These are phyloP conservation scores for Rhynchospora tenuis DNA, from an alignment of 176 grass and related monocot genomes.

Conservation along the genomic window DNA sequence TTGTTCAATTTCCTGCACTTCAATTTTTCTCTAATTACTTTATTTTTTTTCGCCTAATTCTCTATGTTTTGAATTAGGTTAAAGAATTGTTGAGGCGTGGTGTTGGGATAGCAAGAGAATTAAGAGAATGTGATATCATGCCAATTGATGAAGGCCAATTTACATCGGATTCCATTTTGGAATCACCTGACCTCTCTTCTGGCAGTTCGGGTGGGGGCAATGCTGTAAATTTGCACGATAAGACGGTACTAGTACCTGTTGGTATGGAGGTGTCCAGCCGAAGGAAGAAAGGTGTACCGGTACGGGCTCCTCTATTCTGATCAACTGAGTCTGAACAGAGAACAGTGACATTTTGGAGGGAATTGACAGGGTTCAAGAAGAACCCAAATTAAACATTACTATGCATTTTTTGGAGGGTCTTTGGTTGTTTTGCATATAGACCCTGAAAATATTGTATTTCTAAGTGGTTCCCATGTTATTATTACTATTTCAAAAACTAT, in stretches of 20 bases:
- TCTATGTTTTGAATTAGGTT: slow-evolving; percentile 19
- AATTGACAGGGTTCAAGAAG: slow-evolving; percentile 14
- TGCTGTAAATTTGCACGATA: not conserved
- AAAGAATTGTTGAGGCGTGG: slow-evolving; percentile 27
- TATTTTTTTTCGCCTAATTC: not conserved
- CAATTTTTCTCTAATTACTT: not conserved
- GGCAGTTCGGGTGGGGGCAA: slow-evolving; percentile 13
- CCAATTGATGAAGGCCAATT: slow-evolving; percentile 37
- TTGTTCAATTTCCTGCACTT: not conserved
- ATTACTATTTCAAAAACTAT: not conserved
- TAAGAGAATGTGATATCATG: slow-evolving; percentile 38
- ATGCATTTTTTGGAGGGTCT: slow-evolving; percentile 17
- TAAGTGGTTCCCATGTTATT: not conserved
- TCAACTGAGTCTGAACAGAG: not conserved
- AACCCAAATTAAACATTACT: slow-evolving; percentile 27
- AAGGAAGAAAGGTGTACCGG: slow-evolving; percentile 39
- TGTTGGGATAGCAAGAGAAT: slow-evolving; percentile 26
- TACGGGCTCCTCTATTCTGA: slow-evolving; percentile 40
- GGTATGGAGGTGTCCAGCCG: slow-evolving; percentile 17
- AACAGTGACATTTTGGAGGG: slow-evolving; percentile 7
- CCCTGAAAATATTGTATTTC: slow-evolving; percentile 5
- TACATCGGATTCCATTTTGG: slow-evolving; percentile 34
- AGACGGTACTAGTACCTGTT: not conserved
- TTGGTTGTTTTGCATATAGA: slow-evolving; percentile 19
- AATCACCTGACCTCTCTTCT: slow-evolving; percentile 23